Evolutionary conservation across 2,329 filamentous ascomycete species (phyloP).

Genomic region (Sclerotinia minor): DNA sequence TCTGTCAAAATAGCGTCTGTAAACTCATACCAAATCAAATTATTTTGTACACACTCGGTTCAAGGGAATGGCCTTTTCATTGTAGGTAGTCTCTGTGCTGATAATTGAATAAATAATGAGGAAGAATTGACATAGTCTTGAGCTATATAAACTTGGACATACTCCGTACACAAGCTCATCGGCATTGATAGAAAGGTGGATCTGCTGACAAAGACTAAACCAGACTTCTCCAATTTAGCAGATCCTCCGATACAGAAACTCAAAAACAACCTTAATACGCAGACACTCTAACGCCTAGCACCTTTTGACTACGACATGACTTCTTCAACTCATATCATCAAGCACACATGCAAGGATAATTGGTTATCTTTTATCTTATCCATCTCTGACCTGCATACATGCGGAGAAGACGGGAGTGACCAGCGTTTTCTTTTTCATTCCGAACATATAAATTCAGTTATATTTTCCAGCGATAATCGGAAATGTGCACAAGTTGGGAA

Average conservation of each 20-base stretch:
- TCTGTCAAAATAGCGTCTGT: neutral
- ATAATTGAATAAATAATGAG: neutral
- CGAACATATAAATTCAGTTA: neutral
- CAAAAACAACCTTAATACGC: slow-evolving; percentile 1
- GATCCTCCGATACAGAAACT: neutral
- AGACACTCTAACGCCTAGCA: neutral
- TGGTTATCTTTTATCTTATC: slow-evolving; percentile 11
- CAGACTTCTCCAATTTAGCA: slow-evolving; percentile 4
- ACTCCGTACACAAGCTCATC: neutral
- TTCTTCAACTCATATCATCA: slow-evolving; percentile 8
- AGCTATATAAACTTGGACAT: neutral
- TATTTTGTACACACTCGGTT: slow-evolving; percentile 9
- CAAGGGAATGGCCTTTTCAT: neutral
- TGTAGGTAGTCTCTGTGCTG: neutral
- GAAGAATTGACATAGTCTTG: neutral
- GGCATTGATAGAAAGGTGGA: neutral
- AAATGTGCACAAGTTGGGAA: slow-evolving; percentile 12
- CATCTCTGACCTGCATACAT: slow-evolving; percentile 20
- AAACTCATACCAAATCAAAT: slow-evolving; percentile 10
- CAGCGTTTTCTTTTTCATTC: neutral
- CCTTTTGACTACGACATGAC: neutral
- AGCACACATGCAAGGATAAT: slow-evolving; percentile 12
- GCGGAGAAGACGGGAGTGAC: slow-evolving; percentile 14
- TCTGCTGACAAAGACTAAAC: slow-evolving; percentile 15
- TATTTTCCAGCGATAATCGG: slow-evolving; percentile 7